Conservation (phyloP, 1,284 basidiomycete genomes). For the Ustilago crameri region DNA sequence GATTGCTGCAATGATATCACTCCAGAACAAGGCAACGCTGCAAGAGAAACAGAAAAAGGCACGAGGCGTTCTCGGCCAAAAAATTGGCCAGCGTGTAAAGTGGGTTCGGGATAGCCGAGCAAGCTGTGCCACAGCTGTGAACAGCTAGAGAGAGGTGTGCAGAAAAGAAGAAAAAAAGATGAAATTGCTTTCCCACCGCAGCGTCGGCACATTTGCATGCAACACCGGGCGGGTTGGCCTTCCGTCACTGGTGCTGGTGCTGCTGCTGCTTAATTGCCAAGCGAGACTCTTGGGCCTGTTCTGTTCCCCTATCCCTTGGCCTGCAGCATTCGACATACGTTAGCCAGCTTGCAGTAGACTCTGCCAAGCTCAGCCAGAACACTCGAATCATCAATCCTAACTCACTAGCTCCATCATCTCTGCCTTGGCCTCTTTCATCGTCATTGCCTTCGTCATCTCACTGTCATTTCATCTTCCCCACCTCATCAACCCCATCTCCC, state of each 20-base stretch:
- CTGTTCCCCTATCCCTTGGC: neutral
- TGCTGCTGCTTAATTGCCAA: neutral
- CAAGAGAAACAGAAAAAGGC: too few species aligned
- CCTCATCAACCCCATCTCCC: too few species aligned
- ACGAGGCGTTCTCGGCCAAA: too few species aligned
- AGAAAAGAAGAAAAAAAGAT: too few species aligned
- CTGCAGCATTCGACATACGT: neutral
- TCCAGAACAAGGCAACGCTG: too few species aligned
- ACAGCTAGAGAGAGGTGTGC: too few species aligned
- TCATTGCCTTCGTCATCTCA: neutral
- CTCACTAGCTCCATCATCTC: neutral
- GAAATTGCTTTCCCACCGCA: too few species aligned
- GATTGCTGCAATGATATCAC: too few species aligned
- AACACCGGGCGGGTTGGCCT: neutral
- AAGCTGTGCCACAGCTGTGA: neutral
- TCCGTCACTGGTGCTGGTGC: neutral
- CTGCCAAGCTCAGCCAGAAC: too few species aligned
- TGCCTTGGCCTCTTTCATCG: neutral
- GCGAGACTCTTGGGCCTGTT: neutral
- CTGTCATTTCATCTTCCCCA: too few species aligned
- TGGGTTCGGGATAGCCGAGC: neutral
- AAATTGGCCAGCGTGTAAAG: neutral
- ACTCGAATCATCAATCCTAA: too few species aligned
- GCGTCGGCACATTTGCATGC: neutral
- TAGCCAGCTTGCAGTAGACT: too few species aligned